phyloP scores from a whole-genome alignment of 1,284 basidiomycete species.

The Tilletia walkeri region DNA sequence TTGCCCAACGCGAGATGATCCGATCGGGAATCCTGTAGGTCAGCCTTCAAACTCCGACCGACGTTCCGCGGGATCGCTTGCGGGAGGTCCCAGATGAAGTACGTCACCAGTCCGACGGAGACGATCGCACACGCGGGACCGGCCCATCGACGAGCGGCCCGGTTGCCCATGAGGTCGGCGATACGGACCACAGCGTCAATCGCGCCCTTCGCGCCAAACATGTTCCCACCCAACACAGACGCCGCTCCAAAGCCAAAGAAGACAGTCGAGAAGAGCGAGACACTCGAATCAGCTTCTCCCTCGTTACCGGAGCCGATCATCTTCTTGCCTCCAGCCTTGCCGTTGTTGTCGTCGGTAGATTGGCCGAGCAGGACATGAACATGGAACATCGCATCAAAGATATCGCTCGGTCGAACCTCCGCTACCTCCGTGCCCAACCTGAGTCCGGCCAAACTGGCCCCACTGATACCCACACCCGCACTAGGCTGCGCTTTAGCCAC shows the following conservation, averaged over 20 bases:
- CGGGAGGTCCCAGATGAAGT: slow-evolving; percentile 85
- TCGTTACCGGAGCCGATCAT: slow-evolving; percentile 33
- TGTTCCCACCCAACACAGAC: slow-evolving; percentile 79
- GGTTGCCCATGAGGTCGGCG: slow-evolving; percentile 72
- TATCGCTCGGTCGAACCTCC: slow-evolving; percentile 65
- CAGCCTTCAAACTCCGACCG: slow-evolving; percentile 44
- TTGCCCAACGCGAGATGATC: neutral
- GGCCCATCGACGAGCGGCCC: slow-evolving; percentile 79
- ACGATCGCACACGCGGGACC: slow-evolving; percentile 68
- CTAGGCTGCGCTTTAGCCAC: slow-evolving; percentile 56
- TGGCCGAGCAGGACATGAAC: slow-evolving; percentile 47
- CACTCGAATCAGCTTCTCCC: slow-evolving; percentile 53
- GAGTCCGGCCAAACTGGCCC: slow-evolving; percentile 34
- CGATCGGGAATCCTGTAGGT: slow-evolving; percentile 28
- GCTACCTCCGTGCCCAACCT: slow-evolving; percentile 43
- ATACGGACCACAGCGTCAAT: slow-evolving; percentile 48
- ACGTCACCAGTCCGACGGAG: slow-evolving; percentile 73
- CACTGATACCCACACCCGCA: slow-evolving; percentile 20
- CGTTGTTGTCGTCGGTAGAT: neutral
- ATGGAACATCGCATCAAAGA: slow-evolving; percentile 80
- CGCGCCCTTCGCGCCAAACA: slow-evolving; percentile 64
- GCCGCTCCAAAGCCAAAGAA: slow-evolving; percentile 66
- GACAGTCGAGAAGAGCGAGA: slow-evolving; percentile 31
- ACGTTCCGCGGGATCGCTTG: slow-evolving; percentile 80
- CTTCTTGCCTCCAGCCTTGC: neutral